These are phyloP conservation scores for Globisporangium echinulatum DNA, from an alignment of 352 stramenopile species.

Conservation along the genomic window DNA sequence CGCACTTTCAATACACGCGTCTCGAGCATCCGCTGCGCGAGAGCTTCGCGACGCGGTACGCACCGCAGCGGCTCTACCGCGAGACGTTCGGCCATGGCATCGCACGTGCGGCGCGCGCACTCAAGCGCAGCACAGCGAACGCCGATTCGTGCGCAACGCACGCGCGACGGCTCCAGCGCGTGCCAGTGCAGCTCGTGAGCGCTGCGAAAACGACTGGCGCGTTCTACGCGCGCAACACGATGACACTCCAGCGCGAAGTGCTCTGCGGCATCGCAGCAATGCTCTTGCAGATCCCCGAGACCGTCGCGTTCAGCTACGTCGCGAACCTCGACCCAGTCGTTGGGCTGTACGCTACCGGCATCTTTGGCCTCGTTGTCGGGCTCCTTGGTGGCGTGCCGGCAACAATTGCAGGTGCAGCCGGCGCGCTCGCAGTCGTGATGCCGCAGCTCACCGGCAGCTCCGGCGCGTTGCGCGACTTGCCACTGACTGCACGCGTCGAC, in stretches of 20 bases:
- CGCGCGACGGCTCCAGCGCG: conserved; percentile 2
- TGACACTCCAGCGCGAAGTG: conserved; percentile 64
- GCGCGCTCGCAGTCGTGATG: conserved; percentile 90
- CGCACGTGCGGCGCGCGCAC: not conserved
- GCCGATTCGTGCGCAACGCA: not conserved
- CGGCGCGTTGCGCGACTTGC: conserved; percentile 43
- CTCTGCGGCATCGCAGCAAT: conserved; percentile 86
- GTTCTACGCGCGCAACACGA: conserved; percentile 53
- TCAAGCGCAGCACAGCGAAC: not conserved
- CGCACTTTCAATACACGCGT: conserved; percentile 5
- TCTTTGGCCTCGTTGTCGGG: conserved; percentile 85
- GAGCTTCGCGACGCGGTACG: not conserved
- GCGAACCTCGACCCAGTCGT: conserved; percentile 84
- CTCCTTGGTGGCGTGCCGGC: conserved; percentile 84
- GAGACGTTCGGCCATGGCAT: conserved; percentile 13
- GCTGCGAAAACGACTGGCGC: conserved; percentile 21
- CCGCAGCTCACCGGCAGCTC: conserved; percentile 63
- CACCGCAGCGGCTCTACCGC: conserved; percentile 4
- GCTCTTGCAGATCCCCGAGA: conserved; percentile 92
- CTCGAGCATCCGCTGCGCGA: not conserved
- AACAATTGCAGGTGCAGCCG: conserved; percentile 85
- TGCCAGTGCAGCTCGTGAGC: conserved; percentile 16
- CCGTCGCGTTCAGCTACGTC: conserved; percentile 91
- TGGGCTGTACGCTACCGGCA: conserved; percentile 89
- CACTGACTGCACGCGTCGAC: conserved; percentile 60